Percentiles rank a stretch among this genome's conserved stretches.
phyloP scores from a whole-genome alignment of 805 yeast species.

The Sugiyamaella valdiviana region DNA sequence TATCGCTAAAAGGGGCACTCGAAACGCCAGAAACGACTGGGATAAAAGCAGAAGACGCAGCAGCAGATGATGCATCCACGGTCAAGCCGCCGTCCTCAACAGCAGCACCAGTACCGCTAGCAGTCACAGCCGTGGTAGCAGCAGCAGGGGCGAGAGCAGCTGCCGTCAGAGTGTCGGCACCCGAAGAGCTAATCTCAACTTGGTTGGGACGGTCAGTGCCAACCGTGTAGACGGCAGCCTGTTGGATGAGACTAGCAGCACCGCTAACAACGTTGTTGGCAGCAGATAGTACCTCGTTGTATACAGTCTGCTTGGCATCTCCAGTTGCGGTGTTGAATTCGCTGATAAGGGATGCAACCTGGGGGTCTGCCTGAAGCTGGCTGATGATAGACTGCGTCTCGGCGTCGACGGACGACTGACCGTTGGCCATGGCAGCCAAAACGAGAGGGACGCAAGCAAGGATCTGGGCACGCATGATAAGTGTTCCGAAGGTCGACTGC shows the following conservation, averaged over 20 bases:
- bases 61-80: too few relatives aligned
- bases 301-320: conserved; percentile 8
- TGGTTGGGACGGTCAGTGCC: conserved; percentile 1
- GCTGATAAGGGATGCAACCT: conserved; percentile 6
- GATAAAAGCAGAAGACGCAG: too few relatives aligned
- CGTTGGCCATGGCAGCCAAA: neutral
- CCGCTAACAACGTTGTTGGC: conserved; percentile 18
- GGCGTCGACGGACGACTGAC: neutral
- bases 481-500: too few relatives aligned
- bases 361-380: conserved; percentile 10
- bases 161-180: too few relatives aligned
- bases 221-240: conserved; percentile 9
- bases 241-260: conserved; percentile 15
- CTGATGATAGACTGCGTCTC: conserved; percentile 16
- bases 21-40: too few relatives aligned
- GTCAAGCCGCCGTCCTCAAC: too few relatives aligned
- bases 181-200: neutral
- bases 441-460: neutral
- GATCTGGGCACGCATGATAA: neutral
- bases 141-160: neutral
- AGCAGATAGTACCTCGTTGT: conserved; percentile 14
- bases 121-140: neutral
- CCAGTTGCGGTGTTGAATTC: conserved; percentile 19
- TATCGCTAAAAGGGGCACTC: too few relatives aligned
- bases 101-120: neutral